These are phyloP conservation scores for Halteria grandinella DNA, from an alignment of 73 alveolate genomes.

Conservation along the genomic window DNA sequence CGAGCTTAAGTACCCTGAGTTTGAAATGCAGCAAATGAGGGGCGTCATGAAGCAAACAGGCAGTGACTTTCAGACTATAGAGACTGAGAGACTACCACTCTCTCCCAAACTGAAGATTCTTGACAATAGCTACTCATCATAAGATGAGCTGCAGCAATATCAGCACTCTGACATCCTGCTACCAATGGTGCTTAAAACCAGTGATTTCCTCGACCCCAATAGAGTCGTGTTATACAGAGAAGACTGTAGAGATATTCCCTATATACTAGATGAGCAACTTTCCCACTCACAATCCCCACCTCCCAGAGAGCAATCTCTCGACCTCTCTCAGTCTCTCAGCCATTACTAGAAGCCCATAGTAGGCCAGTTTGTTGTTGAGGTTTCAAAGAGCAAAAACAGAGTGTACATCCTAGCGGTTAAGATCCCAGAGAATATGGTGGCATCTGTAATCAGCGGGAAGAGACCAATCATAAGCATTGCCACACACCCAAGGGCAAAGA, in stretches of 20 bases:
- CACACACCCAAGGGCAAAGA: background rate
- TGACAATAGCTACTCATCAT: background rate
- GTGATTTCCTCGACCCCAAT: background rate
- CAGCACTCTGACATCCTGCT: background rate
- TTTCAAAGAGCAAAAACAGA: background rate
- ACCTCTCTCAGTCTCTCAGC: background rate
- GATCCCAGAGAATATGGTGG: background rate
- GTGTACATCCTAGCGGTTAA: constrained; percentile 7
- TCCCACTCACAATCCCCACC: too few species aligned
- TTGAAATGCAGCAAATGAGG: background rate
- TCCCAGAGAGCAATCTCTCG: too few species aligned
- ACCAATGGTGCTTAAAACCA: background rate
- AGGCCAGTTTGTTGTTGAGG: constrained; percentile 21
- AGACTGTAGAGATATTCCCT: constrained; percentile 19
- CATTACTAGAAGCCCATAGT: background rate
- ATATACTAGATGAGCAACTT: too few species aligned
- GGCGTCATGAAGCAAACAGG: background rate
- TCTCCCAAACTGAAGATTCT: background rate
- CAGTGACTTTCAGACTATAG: constrained; percentile 1
- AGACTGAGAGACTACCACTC: background rate
- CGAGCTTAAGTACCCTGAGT: background rate
- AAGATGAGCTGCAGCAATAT: background rate
- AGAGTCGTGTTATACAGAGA: constrained; percentile 10
- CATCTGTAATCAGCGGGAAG: background rate
- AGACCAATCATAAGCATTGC: background rate